Evolutionary conservation across 1,139 yeast genomes (phyloP), one percentile per base, ranked within the genome.

Genomic region (Suhomyces ambrosiae): DNA sequence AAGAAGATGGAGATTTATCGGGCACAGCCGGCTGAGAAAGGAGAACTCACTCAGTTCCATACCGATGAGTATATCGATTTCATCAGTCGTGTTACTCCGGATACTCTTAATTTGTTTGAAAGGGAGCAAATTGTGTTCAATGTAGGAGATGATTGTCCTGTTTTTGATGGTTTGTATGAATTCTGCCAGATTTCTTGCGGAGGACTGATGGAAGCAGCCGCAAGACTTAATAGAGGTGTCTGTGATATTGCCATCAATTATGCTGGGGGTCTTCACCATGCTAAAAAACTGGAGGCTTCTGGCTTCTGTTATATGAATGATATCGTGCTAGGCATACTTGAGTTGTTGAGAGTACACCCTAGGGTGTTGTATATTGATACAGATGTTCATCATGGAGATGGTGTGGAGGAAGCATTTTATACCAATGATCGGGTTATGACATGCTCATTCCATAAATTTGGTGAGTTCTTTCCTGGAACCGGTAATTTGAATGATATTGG

Each of bases 351-450:
- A 42, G 89, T 86, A 56, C 96, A 92, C 62, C 95, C 96, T 32
- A 75, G 97, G 50, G 97, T 92, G 8, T 71, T 92, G 49, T 92
- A 92, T 61, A 85, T 92, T 46, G 98, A 92, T 60, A 92, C 88
- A 44, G 98, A 92, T 62, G 88, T 92, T 11, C 98, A 92, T 60
- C 98, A 92, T 56, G 98, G 98, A 40, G 98, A 92, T 63, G 98
- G 97, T 44, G 98, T 92, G 21, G 97, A 92, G 63, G 97, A 92
- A 61, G 97, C 97, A 0, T 92, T 92, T 55, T 92, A 90, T 62
- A 82, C 96, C 10, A 89, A 96, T 8, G 97, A 92, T 61, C 71
- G 97, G 47, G 98, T 92, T 34, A 89, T 92, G 97, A 90, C 97
- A 0, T 88, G 95, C 56, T 87, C 96, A 5, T 92, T 92, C 72